A percentile compares a stretch with the other conserved stretches of the same genome.
These are phyloP conservation scores for Rhizoclosmatium globosum DNA, from an alignment of 192 early-diverging fungal species.

Conservation along the genomic window DNA sequence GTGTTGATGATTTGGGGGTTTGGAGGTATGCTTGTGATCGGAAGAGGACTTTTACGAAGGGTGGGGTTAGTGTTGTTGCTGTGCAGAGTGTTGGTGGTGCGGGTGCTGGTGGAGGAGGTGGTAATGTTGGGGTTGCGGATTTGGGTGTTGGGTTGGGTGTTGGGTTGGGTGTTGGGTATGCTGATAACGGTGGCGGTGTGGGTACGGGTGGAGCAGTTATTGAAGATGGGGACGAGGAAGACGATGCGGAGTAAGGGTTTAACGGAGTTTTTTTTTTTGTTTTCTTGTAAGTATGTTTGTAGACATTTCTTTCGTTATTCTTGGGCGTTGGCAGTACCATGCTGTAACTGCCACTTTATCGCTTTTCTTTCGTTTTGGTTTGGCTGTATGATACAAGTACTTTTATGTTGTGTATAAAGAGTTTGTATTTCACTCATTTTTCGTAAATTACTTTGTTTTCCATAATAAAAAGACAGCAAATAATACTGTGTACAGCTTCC, in stretches of 20 bases:
- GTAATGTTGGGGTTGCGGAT: neutral
- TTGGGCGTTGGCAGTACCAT: too few relatives aligned
- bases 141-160: too few relatives aligned
- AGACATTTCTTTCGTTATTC: too few relatives aligned
- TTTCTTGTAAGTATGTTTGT: neutral
- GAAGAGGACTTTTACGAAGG: constrained; percentile 29
- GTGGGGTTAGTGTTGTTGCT: neutral
- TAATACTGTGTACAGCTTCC: too few relatives aligned
- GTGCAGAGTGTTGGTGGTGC: neutral
- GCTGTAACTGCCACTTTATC: too few relatives aligned
- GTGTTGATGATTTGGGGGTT: constrained; percentile 37
- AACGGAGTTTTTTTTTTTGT: neutral
- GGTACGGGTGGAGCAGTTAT: neutral
- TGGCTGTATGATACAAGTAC: neutral
- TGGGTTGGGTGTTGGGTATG: neutral
- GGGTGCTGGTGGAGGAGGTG: too few relatives aligned
- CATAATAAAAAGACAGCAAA: too few relatives aligned
- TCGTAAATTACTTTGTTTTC: too few relatives aligned
- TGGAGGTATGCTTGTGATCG: constrained; percentile 45
- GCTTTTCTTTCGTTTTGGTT: neutral
- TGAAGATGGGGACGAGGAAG: neutral
- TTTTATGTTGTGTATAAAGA: too few relatives aligned
- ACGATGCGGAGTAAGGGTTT: neutral
- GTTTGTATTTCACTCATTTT: too few relatives aligned
- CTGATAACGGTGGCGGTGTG: neutral